Evolutionary conservation across 1,139 yeast genomes (phyloP).

Genomic region (Lodderomyces parapsilosis): DNA sequence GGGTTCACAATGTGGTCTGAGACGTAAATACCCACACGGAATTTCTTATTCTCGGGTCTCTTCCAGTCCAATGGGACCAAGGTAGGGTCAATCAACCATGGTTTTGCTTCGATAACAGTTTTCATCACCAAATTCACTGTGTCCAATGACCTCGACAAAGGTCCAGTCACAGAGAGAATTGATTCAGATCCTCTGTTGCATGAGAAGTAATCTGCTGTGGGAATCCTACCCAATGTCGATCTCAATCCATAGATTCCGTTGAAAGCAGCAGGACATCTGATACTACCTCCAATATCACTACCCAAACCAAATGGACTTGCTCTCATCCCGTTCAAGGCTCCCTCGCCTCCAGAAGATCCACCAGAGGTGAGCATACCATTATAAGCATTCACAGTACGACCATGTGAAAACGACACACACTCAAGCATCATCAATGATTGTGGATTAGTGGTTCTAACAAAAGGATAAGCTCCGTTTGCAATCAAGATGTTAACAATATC

Average conservation of each 20-base stretch:
- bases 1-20: conserved; percentile 20
- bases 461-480: conserved; percentile 21
- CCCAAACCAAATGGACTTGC: conserved; percentile 28
- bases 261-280: conserved; percentile 28
- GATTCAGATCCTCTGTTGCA: conserved; percentile 32
- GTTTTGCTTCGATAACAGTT: conserved; percentile 23
- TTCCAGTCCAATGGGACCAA: conserved; percentile 19
- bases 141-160: conserved; percentile 34
- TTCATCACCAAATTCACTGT: conserved; percentile 28
- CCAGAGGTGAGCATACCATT: conserved; percentile 56
- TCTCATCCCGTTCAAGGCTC: conserved; percentile 22
- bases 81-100: conserved; percentile 22
- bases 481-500: conserved; percentile 20
- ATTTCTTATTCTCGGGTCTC: conserved; percentile 14
- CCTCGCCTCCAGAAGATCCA: conserved; percentile 29
- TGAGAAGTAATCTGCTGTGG: conserved; percentile 20
- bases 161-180: conserved; percentile 47
- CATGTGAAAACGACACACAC: conserved; percentile 47
- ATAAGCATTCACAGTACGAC: conserved; percentile 53
- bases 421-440: conserved; percentile 58
- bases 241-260: conserved; percentile 27
- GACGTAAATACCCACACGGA: conserved; percentile 17
- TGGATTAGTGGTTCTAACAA: conserved; percentile 52
- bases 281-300: conserved; percentile 31
- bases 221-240: conserved; percentile 21